These are phyloP conservation scores for Vachellia pachyceras DNA, from an alignment of 306 rosid species.

Conservation along the genomic window DNA sequence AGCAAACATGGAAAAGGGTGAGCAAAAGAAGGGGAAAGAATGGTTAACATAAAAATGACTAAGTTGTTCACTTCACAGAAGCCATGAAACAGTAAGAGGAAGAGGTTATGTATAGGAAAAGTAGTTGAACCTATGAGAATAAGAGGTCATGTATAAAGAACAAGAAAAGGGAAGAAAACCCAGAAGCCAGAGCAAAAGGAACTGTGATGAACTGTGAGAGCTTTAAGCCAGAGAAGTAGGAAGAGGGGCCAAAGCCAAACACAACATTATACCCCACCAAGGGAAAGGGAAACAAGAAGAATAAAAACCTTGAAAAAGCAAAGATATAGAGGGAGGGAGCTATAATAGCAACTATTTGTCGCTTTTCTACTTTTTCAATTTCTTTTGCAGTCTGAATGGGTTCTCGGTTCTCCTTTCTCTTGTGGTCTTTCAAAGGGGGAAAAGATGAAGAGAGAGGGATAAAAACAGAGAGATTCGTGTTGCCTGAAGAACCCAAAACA, in stretches of 20 bases:
- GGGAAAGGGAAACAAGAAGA: constrained; percentile 22
- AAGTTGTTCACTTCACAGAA: neutral
- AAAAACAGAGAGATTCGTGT: constrained; percentile 56
- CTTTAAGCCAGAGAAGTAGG: neutral
- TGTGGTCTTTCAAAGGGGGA: constrained; percentile 24
- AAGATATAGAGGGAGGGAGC: constrained; percentile 34
- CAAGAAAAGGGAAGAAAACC: neutral
- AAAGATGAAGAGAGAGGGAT: constrained; percentile 23
- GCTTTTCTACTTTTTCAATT: neutral
- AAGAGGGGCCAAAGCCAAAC: neutral
- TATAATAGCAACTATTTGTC: constrained; percentile 46
- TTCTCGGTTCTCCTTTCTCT: constrained; percentile 35
- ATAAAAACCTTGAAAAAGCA: constrained; percentile 36
- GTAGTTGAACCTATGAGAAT: neutral
- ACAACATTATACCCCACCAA: constrained; percentile 35
- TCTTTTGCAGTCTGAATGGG: constrained; percentile 39
- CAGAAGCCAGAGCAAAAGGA: neutral
- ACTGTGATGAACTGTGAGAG: neutral
- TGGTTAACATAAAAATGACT: neutral
- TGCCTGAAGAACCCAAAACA: constrained; percentile 50
- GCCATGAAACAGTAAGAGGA: constrained; percentile 22
- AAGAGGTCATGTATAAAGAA: neutral
- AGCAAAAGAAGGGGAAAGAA: neutral
- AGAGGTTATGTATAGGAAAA: neutral
- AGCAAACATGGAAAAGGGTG: neutral